Evolutionary conservation across 805 yeast genomes (phyloP), one percentile per base, ranked within the genome.

Genomic region (Babjeviella inositovora): DNA sequence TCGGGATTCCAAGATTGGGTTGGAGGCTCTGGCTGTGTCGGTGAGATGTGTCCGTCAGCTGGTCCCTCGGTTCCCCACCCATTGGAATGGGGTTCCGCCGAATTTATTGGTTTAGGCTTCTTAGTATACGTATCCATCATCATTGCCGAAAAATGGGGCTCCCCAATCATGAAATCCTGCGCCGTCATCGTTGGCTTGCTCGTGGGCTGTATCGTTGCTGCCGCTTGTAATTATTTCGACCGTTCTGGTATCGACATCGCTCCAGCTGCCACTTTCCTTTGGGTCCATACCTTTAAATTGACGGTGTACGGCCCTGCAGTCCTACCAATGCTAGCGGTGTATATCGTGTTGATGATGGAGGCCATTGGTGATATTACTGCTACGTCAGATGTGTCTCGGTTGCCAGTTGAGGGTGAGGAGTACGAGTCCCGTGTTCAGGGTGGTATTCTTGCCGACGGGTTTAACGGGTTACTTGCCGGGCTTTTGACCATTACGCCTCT

Each of bases 301-400:
- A 47, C 55, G 18, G 67, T 84, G 5, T 80, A 84, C 38, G 95
- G 80, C 3, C 94, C 95, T 2, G 68, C 75, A 3, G 90, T 84
- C 5, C 51, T 84, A 25, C 95, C 95, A 4, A 64, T 80, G 53
- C 50, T 84, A 27, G 92, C 94, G 1, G 75, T 82, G 22, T 84
- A 70, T 43, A 57, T 84, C 15, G 81, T 74, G 14, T 50, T 79
- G 35, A 75, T 80, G 68, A 81, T 82, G 82, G 95, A 85, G 54
- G 77, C 93, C 25, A 81, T 84, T 41, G 95, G 95, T 46, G 95
- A 84, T 47, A 75, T 84, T 41, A 81, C 94, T 15, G 95, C 95
- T 17, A 80, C 94, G 20, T 75, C 81, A 28, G 96, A 84, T 47
- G 95, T 85, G 11, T 79, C 93, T 6, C 59, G 93, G 35, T 53